Base-by-base conservation (phyloP, 768 basidiomycete species). In the Coprinopsis sp. region DNA sequence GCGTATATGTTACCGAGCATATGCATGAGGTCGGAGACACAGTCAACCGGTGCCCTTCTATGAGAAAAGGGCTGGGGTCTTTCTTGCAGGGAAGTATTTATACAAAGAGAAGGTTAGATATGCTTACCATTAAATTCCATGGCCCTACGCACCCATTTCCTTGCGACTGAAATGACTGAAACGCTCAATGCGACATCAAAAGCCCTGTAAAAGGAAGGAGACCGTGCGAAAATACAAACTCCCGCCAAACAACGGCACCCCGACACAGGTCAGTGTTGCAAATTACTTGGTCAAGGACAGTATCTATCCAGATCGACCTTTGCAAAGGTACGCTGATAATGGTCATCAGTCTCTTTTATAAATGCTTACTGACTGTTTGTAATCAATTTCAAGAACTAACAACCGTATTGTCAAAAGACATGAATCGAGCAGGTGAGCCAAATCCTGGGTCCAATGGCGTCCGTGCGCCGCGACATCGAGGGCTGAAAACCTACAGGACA, bases 351-450 rank as follows among this genome's bases (percentile, higher is more conserved):
- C 23, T 34, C 28, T 23, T 44, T 48, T 36, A 12, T 46, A 41
- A 14, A 48, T 40, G 50, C 47, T 53, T 48, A 37, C 46, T 31
- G 34, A 23, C 48, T 37, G 37, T 46, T 45, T 38, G n/a, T 43
- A 40, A 48, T 34, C 43, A 50, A 64, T 62, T 65, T 63, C 46
- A 49, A 61, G 57, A n/a, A 27, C 47, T 50, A 53, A 56, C n/a
- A n/a, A 62, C 60, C 58, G 54, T 40, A 44, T 52, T 54, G 52
- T 56, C 49, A 64, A 67, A 68, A 65, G 55, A 56, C 53, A 82
- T 82, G 80, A 81, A 81, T 72, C 70, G 80, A 70, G 74, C 78
- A 74, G 79, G 80, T 76, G 47, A 51, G 71, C 54, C 52, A 47
- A 40, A 36, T 31, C 28, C 44, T 50, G 47, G 43, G 13, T 21